A percentile compares a stretch with the other conserved stretches of the same genome.
phyloP scores from a whole-genome alignment of 306 rosid species.

The Pterocarpus santalinus region DNA sequence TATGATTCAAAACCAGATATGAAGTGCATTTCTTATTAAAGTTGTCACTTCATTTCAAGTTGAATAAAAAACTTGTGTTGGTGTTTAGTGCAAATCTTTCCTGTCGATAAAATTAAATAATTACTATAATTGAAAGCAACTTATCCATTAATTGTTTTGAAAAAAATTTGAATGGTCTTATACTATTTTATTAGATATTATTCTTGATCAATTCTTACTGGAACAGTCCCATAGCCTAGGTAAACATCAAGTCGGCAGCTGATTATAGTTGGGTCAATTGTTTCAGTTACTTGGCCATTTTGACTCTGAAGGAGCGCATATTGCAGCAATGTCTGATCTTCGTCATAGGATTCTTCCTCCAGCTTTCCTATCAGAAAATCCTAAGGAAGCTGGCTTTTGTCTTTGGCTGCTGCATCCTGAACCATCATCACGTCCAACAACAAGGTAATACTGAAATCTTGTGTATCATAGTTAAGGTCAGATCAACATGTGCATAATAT shows the following conservation, averaged over 20 bases:
- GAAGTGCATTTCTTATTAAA: slow-evolving; percentile 20
- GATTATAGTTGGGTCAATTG: slow-evolving; percentile 43
- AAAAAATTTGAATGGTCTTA: slow-evolving; percentile 22
- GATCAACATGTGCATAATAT: slow-evolving; percentile 12
- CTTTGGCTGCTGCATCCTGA: slow-evolving; percentile 95
- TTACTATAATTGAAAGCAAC: slow-evolving; percentile 30
- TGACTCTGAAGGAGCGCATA: slow-evolving; percentile 69
- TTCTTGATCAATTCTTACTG: slow-evolving; percentile 27
- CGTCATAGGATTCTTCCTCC: slow-evolving; percentile 90
- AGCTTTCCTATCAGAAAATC: slow-evolving; percentile 76
- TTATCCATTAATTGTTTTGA: slow-evolving; percentile 28
- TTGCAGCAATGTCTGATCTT: slow-evolving; percentile 82
- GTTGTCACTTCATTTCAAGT: slow-evolving; percentile 20
- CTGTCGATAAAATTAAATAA: slow-evolving; percentile 25
- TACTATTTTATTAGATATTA: slow-evolving; percentile 26
- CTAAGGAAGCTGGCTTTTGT: slow-evolving; percentile 93
- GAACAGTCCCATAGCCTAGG: slow-evolving; percentile 13
- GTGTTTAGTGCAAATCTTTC: slow-evolving; percentile 37
- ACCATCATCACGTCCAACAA: slow-evolving; percentile 84
- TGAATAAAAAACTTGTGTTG: slow-evolving; percentile 12
- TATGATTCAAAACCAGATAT: slow-evolving; percentile 16
- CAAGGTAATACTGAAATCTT: slow-evolving; percentile 66
- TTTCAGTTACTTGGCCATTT: slow-evolving; percentile 90
- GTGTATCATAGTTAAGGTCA: slow-evolving; percentile 32
- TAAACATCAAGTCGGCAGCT: slow-evolving; percentile 46